Evolutionary conservation across 441 rosid species (phyloP).

Genomic region (Rhodomyrtus psidioides): DNA sequence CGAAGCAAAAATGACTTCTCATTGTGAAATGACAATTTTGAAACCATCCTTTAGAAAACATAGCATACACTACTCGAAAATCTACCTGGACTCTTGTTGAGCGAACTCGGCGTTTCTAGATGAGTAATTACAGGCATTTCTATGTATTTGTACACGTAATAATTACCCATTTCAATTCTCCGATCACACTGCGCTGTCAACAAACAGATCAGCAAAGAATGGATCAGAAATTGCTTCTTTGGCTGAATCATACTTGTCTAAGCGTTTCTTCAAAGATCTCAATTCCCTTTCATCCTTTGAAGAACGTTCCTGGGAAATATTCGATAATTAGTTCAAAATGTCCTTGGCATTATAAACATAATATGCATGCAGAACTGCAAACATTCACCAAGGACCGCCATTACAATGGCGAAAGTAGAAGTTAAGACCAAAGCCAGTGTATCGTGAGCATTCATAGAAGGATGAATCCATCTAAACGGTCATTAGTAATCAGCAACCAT

Average conservation of each 20-base stretch:
- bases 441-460: background rate
- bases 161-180: background rate
- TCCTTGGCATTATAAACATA: background rate
- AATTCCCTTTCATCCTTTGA: conserved; percentile 59
- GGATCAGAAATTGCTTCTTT: conserved; percentile 67
- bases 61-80: background rate
- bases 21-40: background rate
- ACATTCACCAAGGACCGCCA: background rate
- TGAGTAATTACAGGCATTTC: background rate
- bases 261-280: conserved; percentile 62
- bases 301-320: conserved; percentile 40
- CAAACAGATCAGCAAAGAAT: conserved; percentile 50
- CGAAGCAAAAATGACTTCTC: background rate
- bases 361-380: background rate
- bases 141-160: background rate
- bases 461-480: background rate
- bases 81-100: background rate
- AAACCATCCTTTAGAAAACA: background rate
- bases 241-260: conserved; percentile 62
- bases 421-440: background rate
- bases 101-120: background rate
- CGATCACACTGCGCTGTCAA: conserved; percentile 6
- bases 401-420: background rate
- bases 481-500: background rate
- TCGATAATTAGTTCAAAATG: background rate